Evolutionary conservation across 768 basidiomycete species (phyloP), one percentile per base, ranked within the genome.

Genomic region (Hebeloma cylindrosporum): DNA sequence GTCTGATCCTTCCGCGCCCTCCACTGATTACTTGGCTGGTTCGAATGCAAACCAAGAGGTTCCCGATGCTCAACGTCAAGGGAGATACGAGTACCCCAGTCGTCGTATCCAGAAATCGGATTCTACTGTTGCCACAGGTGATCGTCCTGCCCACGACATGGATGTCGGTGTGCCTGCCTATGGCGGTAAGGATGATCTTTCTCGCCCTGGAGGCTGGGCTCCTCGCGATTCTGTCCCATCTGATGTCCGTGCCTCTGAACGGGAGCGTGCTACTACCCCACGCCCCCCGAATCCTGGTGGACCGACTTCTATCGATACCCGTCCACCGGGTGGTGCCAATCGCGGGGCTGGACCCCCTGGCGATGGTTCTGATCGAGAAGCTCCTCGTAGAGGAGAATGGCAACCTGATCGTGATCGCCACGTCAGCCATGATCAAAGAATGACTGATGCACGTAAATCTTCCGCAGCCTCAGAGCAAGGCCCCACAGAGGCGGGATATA

Each of bases 51-150:
- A 16, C 20, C 43, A 30, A 28, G 30, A 35, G 36, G 35, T 36
- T 36, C 25, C 28, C 16, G 51, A 45, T 29, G 39, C 28, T 33
- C 43, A 43, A 20, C 49, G 40, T 29, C 45, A 40, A 22, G 44
- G 51, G 13, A 49, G 48, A 34, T 37, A 52, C 39, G 47, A 48
- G 1, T 52, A 52, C 30, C 7, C 47, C 17, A 25, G 23, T 48
- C 47, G 47, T 27, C 36, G 14, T 14, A 37, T 28, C 26, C 27
- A 27, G 9, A 28, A 48, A 27, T 17, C 34, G 34, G 40, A 48
- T 23, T 16, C 14, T 42, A n/a, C 47, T 42, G n/a, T n/a, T n/a
- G n/a, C 11, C 25, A 25, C 25, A 10, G 45, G 29, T 38, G 40
- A 26, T 35, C 41, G 31, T 25, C 35, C 51, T 41, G 26, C 23